Evolutionary conservation across 805 yeast genomes (phyloP), one percentile per base, ranked within the genome.

Genomic region (Yarrowia phangngaensis): DNA sequence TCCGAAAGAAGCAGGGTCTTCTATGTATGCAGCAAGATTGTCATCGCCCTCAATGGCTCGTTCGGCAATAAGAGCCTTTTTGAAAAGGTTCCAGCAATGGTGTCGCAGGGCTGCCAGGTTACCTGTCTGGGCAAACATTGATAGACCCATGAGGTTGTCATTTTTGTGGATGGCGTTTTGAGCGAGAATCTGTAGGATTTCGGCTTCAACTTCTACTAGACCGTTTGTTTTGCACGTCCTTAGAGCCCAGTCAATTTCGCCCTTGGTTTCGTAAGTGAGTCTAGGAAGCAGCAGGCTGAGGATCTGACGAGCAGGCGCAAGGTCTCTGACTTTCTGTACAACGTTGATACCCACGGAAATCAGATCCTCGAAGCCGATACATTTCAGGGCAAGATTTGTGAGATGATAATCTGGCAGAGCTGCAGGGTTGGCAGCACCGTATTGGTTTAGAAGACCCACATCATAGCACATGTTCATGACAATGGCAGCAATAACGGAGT

Each of bases 391-490:
- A 8, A 53, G 43, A 26, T 51, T 54, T 20, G 46, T 32, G 27
- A 41, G 48, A 41, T 29, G 28, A 20, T 11, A 29, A n/a, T 29
- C 34, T 11, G 35, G 48, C 9, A 41, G 48, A 20, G 27, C 35
- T 5, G 34, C 35, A 8, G 35, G 20, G 35, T 41, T 41, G 29
- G 35, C 28, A 7, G 35, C 35, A 8, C 35, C 35, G 45, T 62
- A 64, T 7, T 52, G 54, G 31, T 55, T 63, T 23, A 64, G 53
- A 36, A 61, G 51, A 7, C 64, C 57, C 16, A 55, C 54, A 5
- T 54, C 52, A 24, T 57, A 53, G 49, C 64, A 60, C 30, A 62
- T 52, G 51, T 63, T 61, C 9, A 61, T 58, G 35, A 60, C 38
- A 19, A 55, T 52, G 3, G 67, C 59, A 1, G 68, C 65, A 7